Percentiles rank a stretch among this genome's conserved stretches.
phyloP scores from a whole-genome alignment of 495 filamentous ascomycete species.

The Paragyromitra xinjiangensis region DNA sequence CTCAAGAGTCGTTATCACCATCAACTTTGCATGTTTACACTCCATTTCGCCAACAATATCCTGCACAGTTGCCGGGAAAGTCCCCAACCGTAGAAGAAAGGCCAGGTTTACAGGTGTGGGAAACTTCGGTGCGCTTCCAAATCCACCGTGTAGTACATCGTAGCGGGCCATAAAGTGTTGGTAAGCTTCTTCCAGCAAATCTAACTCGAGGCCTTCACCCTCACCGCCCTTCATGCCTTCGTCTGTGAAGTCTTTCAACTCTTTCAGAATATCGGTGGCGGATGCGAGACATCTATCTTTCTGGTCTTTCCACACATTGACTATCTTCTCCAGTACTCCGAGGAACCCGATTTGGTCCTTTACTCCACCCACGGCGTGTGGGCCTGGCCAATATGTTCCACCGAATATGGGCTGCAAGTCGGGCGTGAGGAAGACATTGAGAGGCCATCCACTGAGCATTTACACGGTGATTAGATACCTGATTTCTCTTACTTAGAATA shows the following conservation, averaged over 20 bases:
- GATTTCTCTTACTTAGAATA: background rate
- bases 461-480: slow-evolving; percentile 20
- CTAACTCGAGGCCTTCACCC: slow-evolving; percentile 78
- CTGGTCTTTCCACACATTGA: slow-evolving; percentile 83
- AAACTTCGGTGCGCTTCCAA: slow-evolving; percentile 85
- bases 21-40: slow-evolving; percentile 75
- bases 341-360: slow-evolving; percentile 75
- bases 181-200: slow-evolving; percentile 89
- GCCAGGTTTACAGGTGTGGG: slow-evolving; percentile 85
- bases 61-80: slow-evolving; percentile 74
- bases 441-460: slow-evolving; percentile 75
- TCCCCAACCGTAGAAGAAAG: slow-evolving; percentile 79
- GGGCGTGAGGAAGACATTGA: slow-evolving; percentile 96
- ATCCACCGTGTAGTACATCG: slow-evolving; percentile 81
- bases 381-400: slow-evolving; percentile 95
- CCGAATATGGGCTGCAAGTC: slow-evolving; percentile 93
- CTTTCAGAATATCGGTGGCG: slow-evolving; percentile 80
- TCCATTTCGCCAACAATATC: slow-evolving; percentile 88
- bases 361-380: slow-evolving; percentile 63
- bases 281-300: slow-evolving; percentile 80
- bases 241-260: slow-evolving; percentile 80
- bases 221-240: slow-evolving; percentile 61
- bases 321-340: slow-evolving; percentile 81
- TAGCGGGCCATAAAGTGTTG: slow-evolving; percentile 79
- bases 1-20: slow-evolving; percentile 81